A percentile compares a stretch with the other conserved stretches of the same genome.
phyloP scores from a whole-genome alignment of 768 basidiomycete species.

The Boletus coccyginus region DNA sequence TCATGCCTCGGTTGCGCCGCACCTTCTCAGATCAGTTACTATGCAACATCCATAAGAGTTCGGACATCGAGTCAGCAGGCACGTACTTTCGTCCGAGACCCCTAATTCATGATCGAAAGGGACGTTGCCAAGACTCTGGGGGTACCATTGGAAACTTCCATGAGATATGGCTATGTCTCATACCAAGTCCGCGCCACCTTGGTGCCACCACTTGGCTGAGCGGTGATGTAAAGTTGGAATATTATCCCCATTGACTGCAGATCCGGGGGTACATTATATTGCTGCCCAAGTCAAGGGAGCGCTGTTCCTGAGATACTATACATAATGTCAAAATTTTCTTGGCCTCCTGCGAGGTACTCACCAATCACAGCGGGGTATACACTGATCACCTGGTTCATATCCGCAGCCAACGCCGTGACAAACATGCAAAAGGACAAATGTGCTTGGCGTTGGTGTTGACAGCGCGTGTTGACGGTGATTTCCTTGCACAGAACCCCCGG shows the following conservation, averaged over 20 bases:
- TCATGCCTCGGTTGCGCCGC: not conserved
- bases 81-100: not conserved
- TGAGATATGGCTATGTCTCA: conserved; percentile 5
- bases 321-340: not conserved
- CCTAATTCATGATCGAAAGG: conserved; percentile 3
- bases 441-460: conserved; percentile 1
- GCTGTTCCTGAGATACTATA: not conserved
- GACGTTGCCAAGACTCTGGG: conserved; percentile 8
- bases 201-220: not conserved
- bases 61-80: not conserved
- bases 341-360: not conserved
- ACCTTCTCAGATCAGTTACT: not conserved
- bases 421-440: not conserved
- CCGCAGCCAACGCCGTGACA: not conserved
- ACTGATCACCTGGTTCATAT: conserved; percentile 1
- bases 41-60: not conserved
- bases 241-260: not conserved
- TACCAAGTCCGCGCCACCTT: not conserved
- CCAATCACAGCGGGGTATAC: not conserved
- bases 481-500: not conserved
- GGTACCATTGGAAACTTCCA: not conserved
- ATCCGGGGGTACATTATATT: not conserved
- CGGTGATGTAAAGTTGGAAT: not conserved
- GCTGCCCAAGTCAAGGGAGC: too few species aligned
- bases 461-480: conserved; percentile 2